Conservation (phyloP, 1,284 basidiomycete genomes). For the Ceratobasidium theobromae region DNA sequence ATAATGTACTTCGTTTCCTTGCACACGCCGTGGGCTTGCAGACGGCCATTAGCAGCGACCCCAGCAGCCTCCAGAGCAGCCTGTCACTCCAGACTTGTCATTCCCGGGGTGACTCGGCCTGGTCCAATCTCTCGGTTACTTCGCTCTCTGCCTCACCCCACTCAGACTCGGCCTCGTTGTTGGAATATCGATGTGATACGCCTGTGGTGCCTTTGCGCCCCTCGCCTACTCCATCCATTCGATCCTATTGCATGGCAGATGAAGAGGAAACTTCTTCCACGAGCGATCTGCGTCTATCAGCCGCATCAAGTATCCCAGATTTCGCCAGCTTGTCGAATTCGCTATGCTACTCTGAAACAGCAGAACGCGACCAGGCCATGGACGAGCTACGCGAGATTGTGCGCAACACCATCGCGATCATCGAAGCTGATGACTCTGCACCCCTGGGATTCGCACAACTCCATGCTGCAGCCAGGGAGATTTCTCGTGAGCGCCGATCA, state of each 20-base stretch:
- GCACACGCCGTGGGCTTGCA: conserved; percentile 22
- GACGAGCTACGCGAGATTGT: conserved; percentile 22
- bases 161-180: conserved; percentile 9
- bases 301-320: conserved; percentile 14
- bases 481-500: conserved; percentile 4
- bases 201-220: conserved; percentile 4
- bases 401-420: neutral
- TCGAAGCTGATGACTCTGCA: conserved; percentile 6
- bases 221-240: conserved; percentile 21
- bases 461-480: conserved; percentile 14
- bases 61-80: neutral
- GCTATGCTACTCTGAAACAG: conserved; percentile 15
- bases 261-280: neutral
- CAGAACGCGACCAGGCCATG: conserved; percentile 15
- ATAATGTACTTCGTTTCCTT: conserved; percentile 22
- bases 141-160: conserved; percentile 14
- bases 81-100: conserved; percentile 1
- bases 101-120: conserved; percentile 13
- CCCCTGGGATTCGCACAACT: conserved; percentile 15
- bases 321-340: conserved; percentile 13
- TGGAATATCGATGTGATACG: conserved; percentile 19
- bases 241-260: conserved; percentile 25
- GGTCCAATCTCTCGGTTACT: conserved; percentile 13
- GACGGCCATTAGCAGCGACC: conserved; percentile 6
- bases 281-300: neutral